Base-by-base conservation (phyloP, 192 early-diverging fungal genomes). In the Podila verticillata region DNA sequence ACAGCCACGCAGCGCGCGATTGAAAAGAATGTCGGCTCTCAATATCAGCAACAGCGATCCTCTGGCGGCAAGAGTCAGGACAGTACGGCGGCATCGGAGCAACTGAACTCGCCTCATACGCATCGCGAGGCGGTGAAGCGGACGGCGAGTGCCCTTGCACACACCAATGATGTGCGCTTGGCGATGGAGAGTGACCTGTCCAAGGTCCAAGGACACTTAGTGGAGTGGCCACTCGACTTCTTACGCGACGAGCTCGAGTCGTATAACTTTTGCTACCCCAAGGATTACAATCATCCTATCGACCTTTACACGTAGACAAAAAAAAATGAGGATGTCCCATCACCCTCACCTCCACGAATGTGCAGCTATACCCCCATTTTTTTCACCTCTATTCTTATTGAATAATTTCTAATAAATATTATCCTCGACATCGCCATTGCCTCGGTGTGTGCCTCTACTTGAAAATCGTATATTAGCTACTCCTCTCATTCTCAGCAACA, bases 161-260 rank as follows among this genome's bases (percentile, higher is more conserved):
- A 68, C 13, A 59, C 70, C 19, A 61, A 61, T 12, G 69, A 66
- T 47, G 63, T 71, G 0, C 51, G 68, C 2, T 3, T 79, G 29
- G 69, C 63, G 9, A 80, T 80, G 70, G 77, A 80, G 36, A 67
- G 32, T 34, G 77, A 72, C 34, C 39, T 89, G 19, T 54, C 65
- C 26, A 74, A 82, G 22, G 72, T 89, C 1, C 83, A 74, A 35
- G 88, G 88, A 8, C 88, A 89, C 66, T 65, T 89, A 13, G 88
- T 89, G 7, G 68, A 83, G 48, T 89, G 87, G 73, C 88, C 88
- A 34, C 70, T 66, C 12, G 81, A 89, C 34, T 89, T 86, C 65
- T 70, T 89, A 30, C 72, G 84, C 47, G 72, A 86, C 9, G 88
- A 89, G 65, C 60, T 80, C 60, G 70, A 80, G 57, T 72, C 69